Conservation (phyloP, 352 stramenopile genomes). For the Thalassiosira oceanica region DNA sequence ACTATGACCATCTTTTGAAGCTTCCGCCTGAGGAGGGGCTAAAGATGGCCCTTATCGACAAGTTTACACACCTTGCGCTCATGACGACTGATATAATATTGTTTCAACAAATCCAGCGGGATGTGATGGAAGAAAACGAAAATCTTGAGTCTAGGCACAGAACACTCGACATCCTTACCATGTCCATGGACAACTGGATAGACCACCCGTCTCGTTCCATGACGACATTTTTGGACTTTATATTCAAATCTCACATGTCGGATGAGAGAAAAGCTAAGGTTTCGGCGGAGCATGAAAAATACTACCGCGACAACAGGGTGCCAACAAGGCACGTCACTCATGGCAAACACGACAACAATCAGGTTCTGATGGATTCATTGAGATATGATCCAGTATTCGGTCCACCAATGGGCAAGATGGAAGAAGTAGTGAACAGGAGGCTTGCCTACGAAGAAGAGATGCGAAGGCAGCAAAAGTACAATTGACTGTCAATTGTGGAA, state of each 20-base stretch:
- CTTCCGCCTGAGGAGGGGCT: constrained; percentile 12
- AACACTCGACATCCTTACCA: constrained; percentile 14
- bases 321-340: too few relatives aligned
- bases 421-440: too few relatives aligned
- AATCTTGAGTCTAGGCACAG: not conserved
- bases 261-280: constrained; percentile 2
- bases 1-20: constrained; percentile 18
- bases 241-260: constrained; percentile 3
- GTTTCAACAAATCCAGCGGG: constrained; percentile 9
- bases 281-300: not conserved
- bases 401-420: too few relatives aligned
- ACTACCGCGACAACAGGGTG: too few relatives aligned
- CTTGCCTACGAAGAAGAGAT: too few relatives aligned
- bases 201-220: constrained; percentile 9
- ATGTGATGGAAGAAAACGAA: not conserved
- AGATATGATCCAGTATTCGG: too few relatives aligned
- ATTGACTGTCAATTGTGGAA: too few relatives aligned
- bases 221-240: constrained; percentile 11
- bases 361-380: too few relatives aligned
- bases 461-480: too few relatives aligned
- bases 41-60: constrained; percentile 10
- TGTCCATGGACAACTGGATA: constrained; percentile 28
- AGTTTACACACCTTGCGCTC: constrained; percentile 4
- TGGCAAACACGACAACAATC: too few relatives aligned
- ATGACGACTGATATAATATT: constrained; percentile 33